Evolutionary conservation across 129 eudicot species (phyloP).

Genomic region (carrot (Daucus carota)): DNA sequence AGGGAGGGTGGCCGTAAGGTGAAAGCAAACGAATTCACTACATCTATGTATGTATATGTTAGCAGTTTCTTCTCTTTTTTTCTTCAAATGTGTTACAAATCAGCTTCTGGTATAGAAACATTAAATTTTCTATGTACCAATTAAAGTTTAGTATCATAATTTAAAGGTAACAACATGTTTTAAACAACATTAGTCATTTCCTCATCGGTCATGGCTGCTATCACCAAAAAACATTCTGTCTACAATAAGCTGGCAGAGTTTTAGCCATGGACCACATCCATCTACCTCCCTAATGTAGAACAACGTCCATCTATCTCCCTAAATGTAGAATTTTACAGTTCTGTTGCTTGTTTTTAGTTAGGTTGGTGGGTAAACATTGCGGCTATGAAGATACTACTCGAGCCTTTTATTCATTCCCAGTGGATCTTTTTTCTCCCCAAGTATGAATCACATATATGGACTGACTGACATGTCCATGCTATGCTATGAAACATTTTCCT

Average conservation of each 20-base stretch:
- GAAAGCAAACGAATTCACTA: neutral
- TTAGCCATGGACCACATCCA: neutral
- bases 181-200: neutral
- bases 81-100: neutral
- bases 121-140: neutral
- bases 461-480: neutral
- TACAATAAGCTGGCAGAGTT: neutral
- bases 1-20: conserved; percentile 10
- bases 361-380: neutral
- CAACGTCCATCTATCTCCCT: neutral
- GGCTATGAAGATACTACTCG: conserved; percentile 6
- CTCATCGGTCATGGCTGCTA: neutral
- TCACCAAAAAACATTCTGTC: neutral
- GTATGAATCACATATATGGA: neutral
- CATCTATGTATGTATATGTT: neutral
- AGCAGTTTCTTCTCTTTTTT: neutral
- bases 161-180: neutral
- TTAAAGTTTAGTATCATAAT: neutral
- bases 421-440: neutral
- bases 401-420: neutral
- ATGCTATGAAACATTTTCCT: neutral
- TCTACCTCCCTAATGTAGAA: neutral
- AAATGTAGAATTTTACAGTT: neutral
- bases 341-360: neutral
- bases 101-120: neutral